These are phyloP conservation scores for Aspergillus brasiliensis DNA, from an alignment of 2,329 filamentous ascomycete species.

Conservation along the genomic window DNA sequence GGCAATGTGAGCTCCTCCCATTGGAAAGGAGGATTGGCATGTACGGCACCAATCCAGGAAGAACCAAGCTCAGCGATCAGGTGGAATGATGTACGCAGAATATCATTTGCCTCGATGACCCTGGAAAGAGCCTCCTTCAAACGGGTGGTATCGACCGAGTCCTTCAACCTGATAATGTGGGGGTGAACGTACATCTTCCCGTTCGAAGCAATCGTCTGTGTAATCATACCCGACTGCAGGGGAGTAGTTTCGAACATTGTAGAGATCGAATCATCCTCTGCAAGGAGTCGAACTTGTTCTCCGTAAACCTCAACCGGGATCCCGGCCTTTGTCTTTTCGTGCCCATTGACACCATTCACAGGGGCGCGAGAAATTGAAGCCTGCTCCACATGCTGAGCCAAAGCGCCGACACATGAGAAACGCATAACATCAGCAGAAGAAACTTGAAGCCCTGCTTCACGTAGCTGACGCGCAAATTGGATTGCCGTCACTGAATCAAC, in stretches of 20 bases:
- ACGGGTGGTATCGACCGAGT: conserved; percentile 45
- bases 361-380: background rate
- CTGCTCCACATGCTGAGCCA: conserved; percentile 25
- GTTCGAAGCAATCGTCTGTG: conserved; percentile 61
- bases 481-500: conserved; percentile 39
- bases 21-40: conserved; percentile 20
- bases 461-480: conserved; percentile 34
- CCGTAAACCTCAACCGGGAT: conserved; percentile 15
- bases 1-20: conserved; percentile 24
- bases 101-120: conserved; percentile 56
- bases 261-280: conserved; percentile 23
- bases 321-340: background rate
- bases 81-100: conserved; percentile 64
- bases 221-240: conserved; percentile 81
- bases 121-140: conserved; percentile 60
- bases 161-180: conserved; percentile 62
- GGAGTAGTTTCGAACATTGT: conserved; percentile 63
- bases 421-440: conserved; percentile 41
- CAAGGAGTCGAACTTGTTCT: conserved; percentile 21
- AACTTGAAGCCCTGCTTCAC: conserved; percentile 28
- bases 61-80: conserved; percentile 22
- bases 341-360: conserved; percentile 8
- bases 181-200: conserved; percentile 69
- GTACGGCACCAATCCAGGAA: conserved; percentile 33
- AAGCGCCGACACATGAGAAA: conserved; percentile 31